These are phyloP conservation scores for Hygrophoropsis aurantiaca DNA, from an alignment of 768 basidiomycete genomes.

Conservation along the genomic window DNA sequence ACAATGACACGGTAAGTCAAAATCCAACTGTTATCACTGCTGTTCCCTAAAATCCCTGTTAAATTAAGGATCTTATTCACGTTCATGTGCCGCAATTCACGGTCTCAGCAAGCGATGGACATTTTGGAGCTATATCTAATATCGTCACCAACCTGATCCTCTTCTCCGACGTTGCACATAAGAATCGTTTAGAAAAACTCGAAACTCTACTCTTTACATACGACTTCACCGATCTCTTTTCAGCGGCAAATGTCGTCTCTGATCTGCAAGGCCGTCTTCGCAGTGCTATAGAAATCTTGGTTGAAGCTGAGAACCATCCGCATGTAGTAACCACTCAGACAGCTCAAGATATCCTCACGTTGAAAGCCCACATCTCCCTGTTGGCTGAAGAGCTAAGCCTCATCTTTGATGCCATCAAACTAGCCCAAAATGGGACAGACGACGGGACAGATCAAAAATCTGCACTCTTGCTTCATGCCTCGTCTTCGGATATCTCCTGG, in stretches of 20 bases:
- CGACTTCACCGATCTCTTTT: constrained; percentile 77
- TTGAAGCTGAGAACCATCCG: constrained; percentile 37
- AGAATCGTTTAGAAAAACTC: constrained; percentile 71
- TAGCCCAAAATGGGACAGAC: constrained; percentile 75
- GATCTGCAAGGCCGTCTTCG: constrained; percentile 75
- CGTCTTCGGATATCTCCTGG: constrained; percentile 89
- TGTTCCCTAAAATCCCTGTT: too few species aligned
- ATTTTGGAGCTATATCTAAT: constrained; percentile 84
- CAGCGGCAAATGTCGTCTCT: constrained; percentile 69
- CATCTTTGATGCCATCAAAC: constrained; percentile 83
- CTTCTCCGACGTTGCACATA: constrained; percentile 87
- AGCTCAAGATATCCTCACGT: constrained; percentile 59
- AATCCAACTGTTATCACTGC: too few species aligned
- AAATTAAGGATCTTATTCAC: constrained; percentile 70
- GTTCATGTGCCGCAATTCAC: constrained; percentile 85
- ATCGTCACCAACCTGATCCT: constrained; percentile 84
- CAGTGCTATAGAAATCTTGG: constrained; percentile 54
- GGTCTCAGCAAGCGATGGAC: constrained; percentile 77
- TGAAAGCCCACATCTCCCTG: constrained; percentile 70
- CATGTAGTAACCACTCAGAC: constrained; percentile 31
- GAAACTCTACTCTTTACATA: constrained; percentile 85
- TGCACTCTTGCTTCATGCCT: constrained; percentile 76
- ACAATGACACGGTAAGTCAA: constrained; percentile 58
- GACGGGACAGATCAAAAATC: constrained; percentile 72
- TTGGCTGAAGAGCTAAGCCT: constrained; percentile 79